A percentile compares a stretch with the other conserved stretches of the same genome.
phyloP scores from a whole-genome alignment of 208 protist species.

The Leishmania aethiopica region DNA sequence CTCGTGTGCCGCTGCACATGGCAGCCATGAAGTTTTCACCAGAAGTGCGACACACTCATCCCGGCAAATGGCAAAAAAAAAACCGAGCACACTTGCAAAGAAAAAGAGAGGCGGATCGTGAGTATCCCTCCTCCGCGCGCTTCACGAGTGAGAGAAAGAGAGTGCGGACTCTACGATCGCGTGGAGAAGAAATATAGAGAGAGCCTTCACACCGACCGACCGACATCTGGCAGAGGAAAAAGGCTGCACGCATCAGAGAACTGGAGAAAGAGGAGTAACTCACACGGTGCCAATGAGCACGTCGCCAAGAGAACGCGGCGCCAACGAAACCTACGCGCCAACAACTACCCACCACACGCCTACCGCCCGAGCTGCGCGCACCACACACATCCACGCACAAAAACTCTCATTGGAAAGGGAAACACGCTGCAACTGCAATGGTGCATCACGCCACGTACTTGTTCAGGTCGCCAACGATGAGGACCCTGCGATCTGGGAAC shows the following conservation, averaged over 20 bases:
- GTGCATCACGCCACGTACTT: conserved; percentile 45
- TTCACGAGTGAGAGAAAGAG: neutral
- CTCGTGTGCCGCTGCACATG: neutral
- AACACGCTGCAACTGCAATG: neutral
- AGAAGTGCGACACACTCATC: neutral
- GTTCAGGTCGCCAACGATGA: conserved; percentile 81
- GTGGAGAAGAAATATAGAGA: neutral
- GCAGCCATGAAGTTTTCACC: neutral
- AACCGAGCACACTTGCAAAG: neutral
- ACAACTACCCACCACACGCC: neutral
- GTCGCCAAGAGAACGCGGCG: neutral
- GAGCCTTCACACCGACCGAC: neutral
- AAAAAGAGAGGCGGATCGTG: neutral
- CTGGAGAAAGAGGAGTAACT: neutral
- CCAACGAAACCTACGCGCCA: neutral
- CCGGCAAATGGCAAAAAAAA: neutral
- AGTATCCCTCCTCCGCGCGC: neutral
- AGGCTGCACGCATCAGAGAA: neutral
- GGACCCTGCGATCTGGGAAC: conserved; percentile 59
- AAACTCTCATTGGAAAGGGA: neutral
- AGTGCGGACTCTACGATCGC: neutral
- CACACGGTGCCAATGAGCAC: neutral
- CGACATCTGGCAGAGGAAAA: neutral
- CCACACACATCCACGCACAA: neutral
- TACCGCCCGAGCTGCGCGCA: neutral